Base-by-base conservation (phyloP, 768 basidiomycete species). In the Tylopilus felleus region DNA sequence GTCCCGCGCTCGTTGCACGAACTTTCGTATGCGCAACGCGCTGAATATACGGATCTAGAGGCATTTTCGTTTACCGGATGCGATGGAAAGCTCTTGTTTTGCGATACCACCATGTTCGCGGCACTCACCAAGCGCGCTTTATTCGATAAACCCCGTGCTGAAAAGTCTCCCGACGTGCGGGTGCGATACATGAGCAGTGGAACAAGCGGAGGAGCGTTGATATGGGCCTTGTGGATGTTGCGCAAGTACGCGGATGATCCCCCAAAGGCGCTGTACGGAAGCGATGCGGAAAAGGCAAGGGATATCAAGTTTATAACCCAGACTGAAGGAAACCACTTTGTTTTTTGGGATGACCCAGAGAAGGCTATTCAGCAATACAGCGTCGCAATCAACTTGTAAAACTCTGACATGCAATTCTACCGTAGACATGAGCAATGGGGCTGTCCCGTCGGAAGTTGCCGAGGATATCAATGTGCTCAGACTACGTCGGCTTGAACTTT, bases 311-410 rank as follows among this genome's bases (percentile, higher is more conserved):
- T 29, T 28, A 7, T 58, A 10, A 23, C 8, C 4, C 55, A 64
- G 17, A 28, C 43, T 8, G 62, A 65, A 39, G 64, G 64, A 33
- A 67, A 65, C 38, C 65, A 65, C 44, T 64, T 66, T 14, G 17
- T 60, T 22, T 67, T 61, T 40, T 65, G 62, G 64, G 62, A 65
- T 0, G 51, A 64, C 9, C 63, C 65, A 12, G 53, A 65, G 58
- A 57, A 51, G 45, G 58, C 62, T 22, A 57, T 67, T n/a, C 40
- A 54, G 27, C 59, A 63, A 12, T 64, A 55, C 28, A 31, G 9
- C n/a, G 22, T 2, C 1, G 27, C 56, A 4, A 58, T 64, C 33
- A 52, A 43, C 19, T 40, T 58, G 38, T 62, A 50, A 29, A 14
- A 9, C 33, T n/a, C n/a, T n/a, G n/a, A n/a, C n/a, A n/a, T n/a